phyloP scores from a whole-genome alignment of 75 land plant species.

The Gnetum montanum region DNA sequence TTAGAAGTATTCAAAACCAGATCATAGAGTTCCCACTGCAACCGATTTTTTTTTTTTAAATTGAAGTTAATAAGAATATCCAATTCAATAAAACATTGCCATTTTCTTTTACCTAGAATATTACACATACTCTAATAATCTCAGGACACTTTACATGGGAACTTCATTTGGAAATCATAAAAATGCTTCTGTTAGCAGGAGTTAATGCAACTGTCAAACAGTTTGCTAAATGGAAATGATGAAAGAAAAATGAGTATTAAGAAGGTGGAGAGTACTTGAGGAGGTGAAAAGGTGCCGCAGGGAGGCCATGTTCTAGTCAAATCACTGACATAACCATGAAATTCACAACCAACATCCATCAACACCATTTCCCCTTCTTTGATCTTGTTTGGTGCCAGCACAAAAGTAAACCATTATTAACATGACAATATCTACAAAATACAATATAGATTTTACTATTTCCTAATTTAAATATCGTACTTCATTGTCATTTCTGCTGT shows the following conservation, averaged over 20 bases:
- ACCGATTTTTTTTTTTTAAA: background rate
- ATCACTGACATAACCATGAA: constrained; percentile 94
- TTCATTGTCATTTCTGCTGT: constrained; percentile 86
- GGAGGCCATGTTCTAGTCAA: constrained; percentile 98
- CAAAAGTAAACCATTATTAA: too few relatives aligned
- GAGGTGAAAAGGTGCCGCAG: constrained; percentile 59
- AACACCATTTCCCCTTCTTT: constrained; percentile 69
- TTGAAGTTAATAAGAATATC: background rate
- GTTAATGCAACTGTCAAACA: too few relatives aligned
- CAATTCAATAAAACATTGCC: background rate
- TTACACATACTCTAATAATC: too few relatives aligned
- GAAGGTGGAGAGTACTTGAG: constrained; percentile 38
- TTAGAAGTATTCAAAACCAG: constrained; percentile 75
- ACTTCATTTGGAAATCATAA: too few relatives aligned
- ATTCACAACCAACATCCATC: constrained; percentile 94
- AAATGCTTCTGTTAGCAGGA: too few relatives aligned
- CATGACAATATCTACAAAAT: too few relatives aligned
- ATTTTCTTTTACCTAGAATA: background rate
- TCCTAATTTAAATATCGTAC: constrained; percentile 31
- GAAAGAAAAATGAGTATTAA: background rate
- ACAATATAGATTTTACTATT: too few relatives aligned
- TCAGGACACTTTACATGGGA: too few relatives aligned
- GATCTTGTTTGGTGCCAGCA: constrained; percentile 29
- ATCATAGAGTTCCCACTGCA: constrained; percentile 67
- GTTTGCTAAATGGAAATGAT: too few relatives aligned